A percentile compares a stretch with the other conserved stretches of the same genome.
Conservation (phyloP, 805 yeast genomes). For the Zygoascus flipseniorum region DNA sequence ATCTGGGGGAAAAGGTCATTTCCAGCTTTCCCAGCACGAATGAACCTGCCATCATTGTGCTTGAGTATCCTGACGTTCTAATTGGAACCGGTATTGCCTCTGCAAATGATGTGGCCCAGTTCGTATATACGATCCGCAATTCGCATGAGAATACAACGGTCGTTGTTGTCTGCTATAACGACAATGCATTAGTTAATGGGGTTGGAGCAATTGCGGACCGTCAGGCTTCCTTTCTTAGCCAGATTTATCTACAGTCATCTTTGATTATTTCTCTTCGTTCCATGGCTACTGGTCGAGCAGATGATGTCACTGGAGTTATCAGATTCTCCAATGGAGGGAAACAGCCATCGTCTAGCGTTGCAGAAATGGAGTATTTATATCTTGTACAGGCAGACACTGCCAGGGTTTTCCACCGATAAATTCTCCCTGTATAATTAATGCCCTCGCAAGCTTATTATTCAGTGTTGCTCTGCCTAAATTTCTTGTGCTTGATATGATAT, state of each 20-base stretch:
- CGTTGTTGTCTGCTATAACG: constrained; percentile 33
- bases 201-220: constrained; percentile 31
- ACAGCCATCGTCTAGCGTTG: constrained; percentile 27
- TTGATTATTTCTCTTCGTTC: constrained; percentile 54
- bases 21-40: not conserved
- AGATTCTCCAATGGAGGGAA: constrained; percentile 50
- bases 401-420: constrained; percentile 34
- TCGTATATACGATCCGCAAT: constrained; percentile 30
- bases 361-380: constrained; percentile 59
- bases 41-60: constrained; percentile 27
- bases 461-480: no score
- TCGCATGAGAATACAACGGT: constrained; percentile 25
- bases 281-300: constrained; percentile 70
- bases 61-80: constrained; percentile 43
- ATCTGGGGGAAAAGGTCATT: not conserved
- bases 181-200: constrained; percentile 32
- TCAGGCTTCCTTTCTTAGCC: constrained; percentile 39
- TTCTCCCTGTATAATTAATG: not conserved
- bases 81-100: constrained; percentile 35
- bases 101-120: constrained; percentile 30
- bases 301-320: constrained; percentile 70
- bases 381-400: constrained; percentile 47
- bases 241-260: constrained; percentile 42
- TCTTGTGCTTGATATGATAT: no score
- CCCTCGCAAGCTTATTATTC: not conserved